Evolutionary conservation across 768 basidiomycete species (phyloP).

Genomic region (Psilocybe azurescens): DNA sequence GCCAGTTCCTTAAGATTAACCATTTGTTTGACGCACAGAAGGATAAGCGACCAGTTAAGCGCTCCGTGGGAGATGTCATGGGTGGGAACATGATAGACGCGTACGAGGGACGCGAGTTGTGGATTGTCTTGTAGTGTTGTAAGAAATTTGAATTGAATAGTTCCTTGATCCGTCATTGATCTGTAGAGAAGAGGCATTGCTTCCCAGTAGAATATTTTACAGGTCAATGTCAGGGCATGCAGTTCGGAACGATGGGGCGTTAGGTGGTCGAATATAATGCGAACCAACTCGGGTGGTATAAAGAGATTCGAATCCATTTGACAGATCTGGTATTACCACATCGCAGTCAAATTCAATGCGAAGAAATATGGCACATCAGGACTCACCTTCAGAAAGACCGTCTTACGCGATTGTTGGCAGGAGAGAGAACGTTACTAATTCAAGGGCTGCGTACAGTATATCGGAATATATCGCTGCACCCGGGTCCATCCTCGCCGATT

Average conservation of each 20-base stretch:
- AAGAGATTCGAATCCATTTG: no score
- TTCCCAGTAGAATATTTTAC: background rate
- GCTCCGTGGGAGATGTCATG: background rate
- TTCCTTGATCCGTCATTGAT: background rate
- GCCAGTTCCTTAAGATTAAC: slow-evolving; percentile 3
- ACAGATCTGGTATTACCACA: no score
- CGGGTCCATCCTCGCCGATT: no score
- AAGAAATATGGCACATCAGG: no score
- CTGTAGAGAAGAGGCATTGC: slow-evolving; percentile 6
- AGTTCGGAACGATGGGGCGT: background rate
- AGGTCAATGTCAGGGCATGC: background rate
- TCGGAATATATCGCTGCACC: no score
- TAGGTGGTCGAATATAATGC: slow-evolving; percentile 3
- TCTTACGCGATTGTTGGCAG: no score
- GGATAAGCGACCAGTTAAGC: background rate
- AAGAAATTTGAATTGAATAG: slow-evolving; percentile 2
- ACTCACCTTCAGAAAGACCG: no score
- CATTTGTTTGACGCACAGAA: background rate
- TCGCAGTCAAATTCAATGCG: no score
- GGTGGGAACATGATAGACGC: background rate
- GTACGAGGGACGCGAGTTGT: slow-evolving; percentile 1
- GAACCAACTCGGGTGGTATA: slow-evolving; percentile 4
- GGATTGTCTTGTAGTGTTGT: background rate
- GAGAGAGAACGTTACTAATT: no score
- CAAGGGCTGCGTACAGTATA: no score